phyloP scores from a whole-genome alignment of 2,329 filamentous ascomycete species.

The Talaromyces funiculosus region DNA sequence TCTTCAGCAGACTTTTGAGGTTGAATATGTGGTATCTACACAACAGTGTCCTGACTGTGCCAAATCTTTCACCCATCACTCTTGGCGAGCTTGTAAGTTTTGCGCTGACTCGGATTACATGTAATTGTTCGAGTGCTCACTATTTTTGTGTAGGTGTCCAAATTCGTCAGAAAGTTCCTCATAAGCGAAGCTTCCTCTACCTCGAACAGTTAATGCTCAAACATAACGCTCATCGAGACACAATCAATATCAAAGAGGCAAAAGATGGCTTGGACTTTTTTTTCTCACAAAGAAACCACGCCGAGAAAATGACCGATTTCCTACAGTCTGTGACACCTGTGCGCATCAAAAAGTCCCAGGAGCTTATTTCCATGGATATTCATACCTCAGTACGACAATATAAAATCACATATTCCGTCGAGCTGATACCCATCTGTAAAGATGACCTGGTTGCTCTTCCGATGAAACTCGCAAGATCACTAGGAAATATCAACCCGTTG shows the following conservation, averaged over 20 bases:
- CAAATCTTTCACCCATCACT: constrained; percentile 95
- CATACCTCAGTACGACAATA: constrained; percentile 88
- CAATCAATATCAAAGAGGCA: constrained; percentile 96
- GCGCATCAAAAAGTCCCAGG: constrained; percentile 75
- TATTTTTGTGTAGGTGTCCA: constrained; percentile 56
- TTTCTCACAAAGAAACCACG: constrained; percentile 83
- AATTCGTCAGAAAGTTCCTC: constrained; percentile 91
- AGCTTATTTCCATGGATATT: constrained; percentile 87
- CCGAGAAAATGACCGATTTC: constrained; percentile 89
- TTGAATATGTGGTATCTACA: constrained; percentile 81
- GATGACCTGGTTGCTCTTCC: constrained; percentile 94
- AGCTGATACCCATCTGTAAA: constrained; percentile 92
- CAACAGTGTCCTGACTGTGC: constrained; percentile 93
- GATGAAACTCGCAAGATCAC: constrained; percentile 76
- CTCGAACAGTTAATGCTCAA: constrained; percentile 95
- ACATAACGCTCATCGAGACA: constrained; percentile 83
- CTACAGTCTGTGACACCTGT: constrained; percentile 74
- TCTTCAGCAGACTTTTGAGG: constrained; percentile 91
- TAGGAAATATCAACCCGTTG: constrained; percentile 84
- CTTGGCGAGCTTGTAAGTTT: constrained; percentile 64
- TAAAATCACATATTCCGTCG: constrained; percentile 88
- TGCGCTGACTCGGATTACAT: neutral
- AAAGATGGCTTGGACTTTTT: constrained; percentile 96
- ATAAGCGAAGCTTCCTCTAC: constrained; percentile 80
- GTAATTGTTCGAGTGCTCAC: neutral